A percentile compares a stretch with the other conserved stretches of the same genome.
phyloP scores from a whole-genome alignment of 2,329 filamentous ascomycete species.

The Daldinia sp. region DNA sequence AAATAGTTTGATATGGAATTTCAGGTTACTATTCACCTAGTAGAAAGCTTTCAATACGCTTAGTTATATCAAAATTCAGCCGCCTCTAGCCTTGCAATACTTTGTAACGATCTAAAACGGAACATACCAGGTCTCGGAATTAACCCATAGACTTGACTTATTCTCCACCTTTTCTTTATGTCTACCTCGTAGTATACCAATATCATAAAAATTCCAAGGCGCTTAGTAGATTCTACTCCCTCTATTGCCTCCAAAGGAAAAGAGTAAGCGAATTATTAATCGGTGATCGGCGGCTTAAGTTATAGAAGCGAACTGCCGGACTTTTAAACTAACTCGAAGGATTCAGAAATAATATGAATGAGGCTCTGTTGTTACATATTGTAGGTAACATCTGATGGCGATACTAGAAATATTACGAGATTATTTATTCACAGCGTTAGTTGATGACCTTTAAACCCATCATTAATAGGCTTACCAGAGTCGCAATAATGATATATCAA shows the following conservation, averaged over 20 bases:
- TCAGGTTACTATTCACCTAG: not conserved
- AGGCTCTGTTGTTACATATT: not conserved
- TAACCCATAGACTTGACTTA: not conserved
- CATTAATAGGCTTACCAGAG: not conserved
- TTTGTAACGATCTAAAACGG: not conserved
- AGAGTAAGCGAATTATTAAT: not conserved
- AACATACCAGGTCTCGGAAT: not conserved
- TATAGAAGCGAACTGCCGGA: not conserved
- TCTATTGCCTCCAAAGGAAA: not conserved
- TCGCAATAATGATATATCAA: not conserved
- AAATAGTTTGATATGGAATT: not conserved
- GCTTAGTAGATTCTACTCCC: not conserved
- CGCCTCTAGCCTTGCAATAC: not conserved
- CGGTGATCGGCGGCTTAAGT: not conserved
- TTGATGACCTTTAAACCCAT: not conserved
- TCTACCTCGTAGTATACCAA: not conserved
- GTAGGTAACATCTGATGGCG: not conserved
- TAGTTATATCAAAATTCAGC: not conserved
- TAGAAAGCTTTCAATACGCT: not conserved
- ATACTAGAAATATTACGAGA: not conserved
- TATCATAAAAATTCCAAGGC: not conserved
- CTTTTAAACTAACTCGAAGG: not conserved
- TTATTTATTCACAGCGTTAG: not conserved
- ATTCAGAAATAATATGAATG: not conserved
- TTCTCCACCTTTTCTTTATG: constrained; percentile 2